These are phyloP conservation scores for Friedmanniomyces simplex DNA, from an alignment of 495 filamentous ascomycete species.

Conservation along the genomic window DNA sequence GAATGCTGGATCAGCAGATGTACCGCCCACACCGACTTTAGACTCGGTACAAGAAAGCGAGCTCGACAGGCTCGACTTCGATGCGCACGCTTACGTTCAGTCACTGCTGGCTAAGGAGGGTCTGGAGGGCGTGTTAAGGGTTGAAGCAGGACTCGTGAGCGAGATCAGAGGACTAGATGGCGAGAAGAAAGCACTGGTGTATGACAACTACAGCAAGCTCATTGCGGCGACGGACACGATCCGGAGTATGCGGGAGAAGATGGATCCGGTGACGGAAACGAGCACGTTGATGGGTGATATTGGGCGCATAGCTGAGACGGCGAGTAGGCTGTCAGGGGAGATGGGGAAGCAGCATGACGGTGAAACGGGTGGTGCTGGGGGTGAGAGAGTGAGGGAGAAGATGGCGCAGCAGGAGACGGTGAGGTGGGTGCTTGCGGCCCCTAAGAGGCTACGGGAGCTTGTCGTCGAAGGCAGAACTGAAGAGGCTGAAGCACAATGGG, in stretches of 20 bases:
- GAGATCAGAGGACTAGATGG: slow-evolving; percentile 87
- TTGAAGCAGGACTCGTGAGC: slow-evolving; percentile 52
- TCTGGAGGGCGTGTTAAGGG: slow-evolving; percentile 51
- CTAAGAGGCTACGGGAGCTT: slow-evolving; percentile 40
- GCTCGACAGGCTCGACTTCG: slow-evolving; percentile 49
- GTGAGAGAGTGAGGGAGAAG: slow-evolving; percentile 18
- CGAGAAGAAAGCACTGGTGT: slow-evolving; percentile 91
- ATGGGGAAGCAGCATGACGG: slow-evolving; percentile 31
- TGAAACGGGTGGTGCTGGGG: slow-evolving; percentile 12
- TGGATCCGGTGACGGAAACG: slow-evolving; percentile 61
- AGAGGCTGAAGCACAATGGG: slow-evolving; percentile 43
- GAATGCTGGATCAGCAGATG: slow-evolving; percentile 30
- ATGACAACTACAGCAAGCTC: slow-evolving; percentile 95
- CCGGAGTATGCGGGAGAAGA: slow-evolving; percentile 65
- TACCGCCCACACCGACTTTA: slow-evolving; percentile 19
- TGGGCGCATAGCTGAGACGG: slow-evolving; percentile 69
- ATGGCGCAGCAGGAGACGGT: slow-evolving; percentile 56
- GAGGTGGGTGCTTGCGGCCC: slow-evolving; percentile 56
- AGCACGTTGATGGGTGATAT: slow-evolving; percentile 68
- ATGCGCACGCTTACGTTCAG: slow-evolving; percentile 49
- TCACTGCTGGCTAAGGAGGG: slow-evolving; percentile 53
- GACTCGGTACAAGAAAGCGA: slow-evolving; percentile 36
- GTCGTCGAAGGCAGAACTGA: slow-evolving; percentile 51
- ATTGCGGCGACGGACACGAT: slow-evolving; percentile 95
- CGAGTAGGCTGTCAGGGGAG: slow-evolving; percentile 46